Evolutionary conservation across 805 yeast genomes (phyloP), one percentile per base, ranked within the genome.

Genomic region (Ogataea siamensis): DNA sequence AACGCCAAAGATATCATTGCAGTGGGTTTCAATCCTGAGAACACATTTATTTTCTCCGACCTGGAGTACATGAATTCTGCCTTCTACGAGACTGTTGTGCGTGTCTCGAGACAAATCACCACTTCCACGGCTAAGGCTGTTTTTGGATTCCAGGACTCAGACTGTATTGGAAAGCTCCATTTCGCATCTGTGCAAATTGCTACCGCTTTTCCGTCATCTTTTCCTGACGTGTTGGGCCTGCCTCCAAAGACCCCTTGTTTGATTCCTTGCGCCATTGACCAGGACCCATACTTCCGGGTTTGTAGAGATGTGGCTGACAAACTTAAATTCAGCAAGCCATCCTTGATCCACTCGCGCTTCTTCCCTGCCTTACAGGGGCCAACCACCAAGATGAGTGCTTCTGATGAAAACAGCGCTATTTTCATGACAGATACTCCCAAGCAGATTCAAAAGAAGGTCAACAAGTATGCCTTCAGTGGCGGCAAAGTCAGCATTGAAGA

Each of bases 331-430:
- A 70, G 88, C 46, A 93, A 93, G 66, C 98, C 98, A 13, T 79
- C 96, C 7, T 74, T 93, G 59, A 71, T 93, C 47, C 98, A 93
- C 65, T 81, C 99, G 38, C 83, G 86, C 64, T 93, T 93, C 66
- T 93, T 93, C 84, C 99, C 99, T 30, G 98, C 99, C 37, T 69
- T 91, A 52, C 98, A 93, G 71, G 99, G 99, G 38, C 82, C 98
- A 4, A 75, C 88, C 11, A 85, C 97, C 26, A 93, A 93, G 68
- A 93, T 93, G 99, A 83, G 95, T 45, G 98, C 99, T 4, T 81
- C 93, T 9, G 93, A 85, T 62, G 87, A 85, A 46, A 81, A 86
- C 40, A 76, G 91, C 26, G 93, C 99, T 5, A 88, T 93, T 50
- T 93, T 83, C 69, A 83, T 93, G 93, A 89, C 88, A 41, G 99